Evolutionary conservation across 83 land plant species (phyloP).

Genomic region (Thuja plicata): DNA sequence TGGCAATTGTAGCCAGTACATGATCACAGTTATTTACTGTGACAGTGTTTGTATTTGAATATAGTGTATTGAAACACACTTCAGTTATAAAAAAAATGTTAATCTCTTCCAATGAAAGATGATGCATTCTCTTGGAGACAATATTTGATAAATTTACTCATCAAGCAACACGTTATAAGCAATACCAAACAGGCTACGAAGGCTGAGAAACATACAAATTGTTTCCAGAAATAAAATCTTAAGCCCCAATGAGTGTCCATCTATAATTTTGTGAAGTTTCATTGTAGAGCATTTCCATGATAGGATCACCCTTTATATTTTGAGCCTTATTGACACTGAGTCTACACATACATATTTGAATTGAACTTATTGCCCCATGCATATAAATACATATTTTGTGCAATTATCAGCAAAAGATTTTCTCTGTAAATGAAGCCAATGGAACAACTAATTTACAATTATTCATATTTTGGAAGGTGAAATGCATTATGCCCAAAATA

Average conservation of each 20-base stretch:
- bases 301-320: not conserved
- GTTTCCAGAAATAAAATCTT: not conserved
- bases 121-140: not conserved
- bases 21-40: not conserved
- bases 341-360: not conserved
- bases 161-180: not conserved
- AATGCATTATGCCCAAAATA: not conserved
- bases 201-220: not conserved
- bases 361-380: not conserved
- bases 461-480: not conserved
- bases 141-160: not conserved
- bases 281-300: not conserved
- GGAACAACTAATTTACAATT: constrained; percentile 3
- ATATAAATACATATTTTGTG: not conserved
- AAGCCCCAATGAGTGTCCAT: not conserved
- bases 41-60: not conserved
- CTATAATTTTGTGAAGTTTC: not conserved
- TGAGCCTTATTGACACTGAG: not conserved
- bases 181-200: not conserved
- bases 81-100: not conserved
- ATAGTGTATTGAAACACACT: not conserved
- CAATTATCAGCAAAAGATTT: not conserved
- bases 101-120: not conserved
- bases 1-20: not conserved
- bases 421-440: not conserved